Conservation (phyloP, 1,284 basidiomycete genomes). For the Cryptococcus sp. region DNA sequence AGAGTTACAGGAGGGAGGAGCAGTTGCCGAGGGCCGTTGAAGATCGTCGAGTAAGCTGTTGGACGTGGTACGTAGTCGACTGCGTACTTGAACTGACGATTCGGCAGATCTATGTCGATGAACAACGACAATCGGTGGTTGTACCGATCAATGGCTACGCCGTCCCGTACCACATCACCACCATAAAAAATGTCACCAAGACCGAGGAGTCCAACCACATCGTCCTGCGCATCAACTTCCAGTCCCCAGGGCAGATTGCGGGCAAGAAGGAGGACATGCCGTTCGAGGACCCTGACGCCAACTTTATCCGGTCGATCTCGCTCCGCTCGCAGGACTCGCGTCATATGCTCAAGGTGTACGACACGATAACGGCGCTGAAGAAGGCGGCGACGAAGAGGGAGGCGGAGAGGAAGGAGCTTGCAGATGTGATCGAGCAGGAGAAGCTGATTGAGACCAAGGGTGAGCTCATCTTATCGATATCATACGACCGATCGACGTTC, state of each 20-base stretch:
- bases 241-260: conserved; percentile 93
- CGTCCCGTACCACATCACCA: conserved; percentile 97
- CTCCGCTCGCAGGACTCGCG: conserved; percentile 87
- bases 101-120: conserved; percentile 80
- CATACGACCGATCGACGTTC: neutral
- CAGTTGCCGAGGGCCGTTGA: conserved; percentile 79
- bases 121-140: conserved; percentile 83
- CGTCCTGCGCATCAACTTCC: conserved; percentile 95
- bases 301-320: conserved; percentile 91
- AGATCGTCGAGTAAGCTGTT: conserved; percentile 61
- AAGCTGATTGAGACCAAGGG: conserved; percentile 81
- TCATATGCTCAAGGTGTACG: conserved; percentile 83
- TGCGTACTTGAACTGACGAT: neutral
- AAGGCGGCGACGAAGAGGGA: conserved; percentile 96
- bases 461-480: neutral
- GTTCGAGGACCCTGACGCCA: conserved; percentile 95
- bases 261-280: conserved; percentile 99
- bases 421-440: conserved; percentile 95
- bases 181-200: conserved; percentile 97
- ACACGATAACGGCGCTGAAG: conserved; percentile 91
- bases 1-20: conserved; percentile 92
- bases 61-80: too few species aligned
- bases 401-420: conserved; percentile 96
- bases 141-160: conserved; percentile 93
- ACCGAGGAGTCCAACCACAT: conserved; percentile 95